phyloP scores from a whole-genome alignment of 306 rosid species.

The Biancaea sappan region DNA sequence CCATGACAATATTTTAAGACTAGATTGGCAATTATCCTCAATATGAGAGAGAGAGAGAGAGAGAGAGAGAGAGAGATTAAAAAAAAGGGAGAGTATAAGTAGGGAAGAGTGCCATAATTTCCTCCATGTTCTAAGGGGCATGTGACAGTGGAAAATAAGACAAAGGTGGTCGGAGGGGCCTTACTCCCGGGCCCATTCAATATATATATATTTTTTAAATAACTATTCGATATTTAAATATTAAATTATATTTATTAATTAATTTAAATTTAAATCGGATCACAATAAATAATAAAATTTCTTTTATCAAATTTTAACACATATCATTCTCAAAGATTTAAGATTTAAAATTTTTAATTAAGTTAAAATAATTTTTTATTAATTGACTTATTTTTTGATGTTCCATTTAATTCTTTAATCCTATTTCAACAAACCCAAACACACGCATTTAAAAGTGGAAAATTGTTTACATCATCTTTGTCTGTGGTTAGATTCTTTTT shows the following conservation, averaged over 20 bases:
- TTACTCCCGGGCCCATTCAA: conserved; percentile 25
- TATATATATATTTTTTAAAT: too few species aligned
- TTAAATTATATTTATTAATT: too few species aligned
- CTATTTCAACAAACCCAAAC: not conserved
- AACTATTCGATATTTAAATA: too few species aligned
- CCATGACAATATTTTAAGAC: too few species aligned
- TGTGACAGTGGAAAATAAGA: conserved; percentile 62
- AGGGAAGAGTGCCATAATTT: conserved; percentile 74
- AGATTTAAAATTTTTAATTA: too few species aligned
- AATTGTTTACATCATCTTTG: not conserved
- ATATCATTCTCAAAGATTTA: too few species aligned
- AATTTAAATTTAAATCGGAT: too few species aligned
- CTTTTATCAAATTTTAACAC: too few species aligned
- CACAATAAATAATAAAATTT: too few species aligned
- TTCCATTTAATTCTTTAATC: conserved; percentile 39
- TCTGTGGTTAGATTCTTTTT: conserved; percentile 6
- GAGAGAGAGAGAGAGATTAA: conserved; percentile 28
- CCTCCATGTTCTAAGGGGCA: conserved; percentile 86
- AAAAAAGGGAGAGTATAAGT: conserved; percentile 36
- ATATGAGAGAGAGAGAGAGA: conserved; percentile 17
- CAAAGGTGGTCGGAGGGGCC: conserved; percentile 63
- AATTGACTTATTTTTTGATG: too few species aligned
- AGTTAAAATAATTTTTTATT: too few species aligned
- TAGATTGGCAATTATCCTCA: too few species aligned
- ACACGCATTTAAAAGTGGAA: not conserved